phyloP scores from a whole-genome alignment of 768 basidiomycete species.

The Candolleomyces eurysporus region DNA sequence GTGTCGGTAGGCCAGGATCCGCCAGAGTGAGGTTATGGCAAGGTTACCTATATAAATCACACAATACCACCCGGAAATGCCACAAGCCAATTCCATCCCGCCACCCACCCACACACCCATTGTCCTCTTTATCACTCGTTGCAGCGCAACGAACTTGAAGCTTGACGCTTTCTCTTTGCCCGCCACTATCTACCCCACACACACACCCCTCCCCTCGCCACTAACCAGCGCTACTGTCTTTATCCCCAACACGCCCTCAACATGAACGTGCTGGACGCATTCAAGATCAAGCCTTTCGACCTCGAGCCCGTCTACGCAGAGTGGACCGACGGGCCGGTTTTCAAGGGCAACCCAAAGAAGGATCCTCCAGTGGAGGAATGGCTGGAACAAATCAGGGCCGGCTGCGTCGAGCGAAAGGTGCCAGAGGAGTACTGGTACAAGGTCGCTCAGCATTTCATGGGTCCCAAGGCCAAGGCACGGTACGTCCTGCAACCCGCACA shows the following conservation, averaged over 20 bases:
- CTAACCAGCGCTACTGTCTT: background rate
- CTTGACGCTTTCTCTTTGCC: background rate
- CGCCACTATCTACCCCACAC: background rate
- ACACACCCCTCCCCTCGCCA: background rate
- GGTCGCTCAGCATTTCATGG: constrained; percentile 75
- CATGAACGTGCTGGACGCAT: constrained; percentile 43
- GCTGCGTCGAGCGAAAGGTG: constrained; percentile 67
- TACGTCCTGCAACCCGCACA: constrained; percentile 17
- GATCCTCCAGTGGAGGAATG: constrained; percentile 71
- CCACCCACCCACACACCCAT: background rate
- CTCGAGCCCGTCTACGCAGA: constrained; percentile 63
- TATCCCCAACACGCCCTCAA: background rate
- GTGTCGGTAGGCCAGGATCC: too few species aligned
- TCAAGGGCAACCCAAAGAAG: constrained; percentile 66
- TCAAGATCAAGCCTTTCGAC: constrained; percentile 78
- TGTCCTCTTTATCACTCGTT: background rate
- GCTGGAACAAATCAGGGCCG: constrained; percentile 68
- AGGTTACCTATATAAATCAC: too few species aligned
- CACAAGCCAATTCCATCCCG: background rate
- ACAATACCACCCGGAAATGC: background rate
- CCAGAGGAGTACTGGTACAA: constrained; percentile 85
- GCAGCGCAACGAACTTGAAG: constrained; percentile 3
- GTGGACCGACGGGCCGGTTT: constrained; percentile 67
- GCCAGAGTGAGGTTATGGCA: too few species aligned
- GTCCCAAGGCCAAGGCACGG: constrained; percentile 63